Evolutionary conservation across 2,329 filamentous ascomycete genomes (phyloP).

Genomic region (Alternaria panax): DNA sequence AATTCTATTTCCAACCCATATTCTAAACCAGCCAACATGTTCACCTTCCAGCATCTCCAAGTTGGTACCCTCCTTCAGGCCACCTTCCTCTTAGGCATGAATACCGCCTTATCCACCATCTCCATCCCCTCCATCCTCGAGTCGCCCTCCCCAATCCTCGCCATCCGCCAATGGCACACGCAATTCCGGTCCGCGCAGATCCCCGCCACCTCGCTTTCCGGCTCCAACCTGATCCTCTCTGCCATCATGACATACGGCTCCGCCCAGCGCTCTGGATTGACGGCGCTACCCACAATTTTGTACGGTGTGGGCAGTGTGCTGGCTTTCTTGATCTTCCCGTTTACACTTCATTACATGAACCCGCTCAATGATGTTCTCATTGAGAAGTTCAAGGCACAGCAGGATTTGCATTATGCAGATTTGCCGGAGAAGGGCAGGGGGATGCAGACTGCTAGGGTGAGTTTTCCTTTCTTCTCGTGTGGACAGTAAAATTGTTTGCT

Average conservation of each 20-base stretch:
- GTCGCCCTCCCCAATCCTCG: constrained; percentile 1
- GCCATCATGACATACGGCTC: not conserved
- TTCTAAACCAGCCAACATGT: not conserved
- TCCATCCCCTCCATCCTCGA: not conserved
- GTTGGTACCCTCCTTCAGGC: constrained; percentile 1
- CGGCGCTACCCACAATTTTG: not conserved
- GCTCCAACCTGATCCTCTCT: not conserved
- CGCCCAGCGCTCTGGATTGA: not conserved
- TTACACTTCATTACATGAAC: constrained; percentile 1
- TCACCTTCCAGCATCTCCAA: constrained; percentile 3
- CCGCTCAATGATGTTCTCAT: constrained; percentile 1
- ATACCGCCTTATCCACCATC: not conserved
- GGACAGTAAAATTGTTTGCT: not conserved
- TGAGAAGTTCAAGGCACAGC: not conserved
- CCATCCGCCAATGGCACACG: constrained; percentile 5
- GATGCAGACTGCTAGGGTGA: constrained; percentile 7
- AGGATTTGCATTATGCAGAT: constrained; percentile 5
- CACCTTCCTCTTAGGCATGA: constrained; percentile 5
- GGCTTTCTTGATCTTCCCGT: constrained; percentile 5
- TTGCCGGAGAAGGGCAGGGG: constrained; percentile 4
- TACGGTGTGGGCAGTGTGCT: not conserved
- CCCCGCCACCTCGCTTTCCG: not conserved
- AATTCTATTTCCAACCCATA: not conserved
- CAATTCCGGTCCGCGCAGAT: constrained; percentile 4
- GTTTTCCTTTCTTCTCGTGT: not conserved